Percentiles rank a stretch among this genome's conserved stretches.
Conservation (phyloP, 2,329 filamentous ascomycete species). For the Fonsecaea nubica region DNA sequence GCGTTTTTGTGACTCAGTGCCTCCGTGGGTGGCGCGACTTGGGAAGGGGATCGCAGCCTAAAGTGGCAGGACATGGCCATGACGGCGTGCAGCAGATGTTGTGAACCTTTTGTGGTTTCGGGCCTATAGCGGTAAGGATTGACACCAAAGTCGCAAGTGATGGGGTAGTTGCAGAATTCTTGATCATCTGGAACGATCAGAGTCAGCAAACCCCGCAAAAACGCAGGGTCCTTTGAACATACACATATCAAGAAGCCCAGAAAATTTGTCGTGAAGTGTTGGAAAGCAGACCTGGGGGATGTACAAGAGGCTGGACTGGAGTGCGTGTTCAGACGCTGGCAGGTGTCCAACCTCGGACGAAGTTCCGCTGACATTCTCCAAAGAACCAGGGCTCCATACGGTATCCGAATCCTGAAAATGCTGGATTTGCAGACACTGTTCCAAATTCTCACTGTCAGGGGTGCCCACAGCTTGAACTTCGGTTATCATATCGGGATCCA, state of each 20-base stretch:
- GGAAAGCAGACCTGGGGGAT: constrained; percentile 20
- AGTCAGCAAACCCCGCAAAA: background rate
- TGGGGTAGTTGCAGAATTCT: constrained; percentile 27
- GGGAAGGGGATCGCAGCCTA: constrained; percentile 9
- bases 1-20: constrained; percentile 19
- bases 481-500: constrained; percentile 3
- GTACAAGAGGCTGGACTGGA: background rate
- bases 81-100: constrained; percentile 29
- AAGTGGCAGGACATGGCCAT: constrained; percentile 27
- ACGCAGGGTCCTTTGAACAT: background rate
- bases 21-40: constrained; percentile 15
- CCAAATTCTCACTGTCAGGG: constrained; percentile 21
- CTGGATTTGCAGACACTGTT: constrained; percentile 29
- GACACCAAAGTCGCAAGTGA: constrained; percentile 23
- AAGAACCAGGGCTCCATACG: constrained; percentile 7
- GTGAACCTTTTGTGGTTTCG: constrained; percentile 22
- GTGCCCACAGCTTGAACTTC: constrained; percentile 4
- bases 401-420: background rate
- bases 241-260: constrained; percentile 19
- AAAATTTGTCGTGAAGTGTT: constrained; percentile 23
- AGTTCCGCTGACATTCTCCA: constrained; percentile 4
- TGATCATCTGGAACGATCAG: constrained; percentile 17
- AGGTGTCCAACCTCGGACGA: background rate
- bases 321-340: background rate
- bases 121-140: constrained; percentile 28